Base-by-base conservation (phyloP, 305 asterid genomes). In the Salvia sclarea region DNA sequence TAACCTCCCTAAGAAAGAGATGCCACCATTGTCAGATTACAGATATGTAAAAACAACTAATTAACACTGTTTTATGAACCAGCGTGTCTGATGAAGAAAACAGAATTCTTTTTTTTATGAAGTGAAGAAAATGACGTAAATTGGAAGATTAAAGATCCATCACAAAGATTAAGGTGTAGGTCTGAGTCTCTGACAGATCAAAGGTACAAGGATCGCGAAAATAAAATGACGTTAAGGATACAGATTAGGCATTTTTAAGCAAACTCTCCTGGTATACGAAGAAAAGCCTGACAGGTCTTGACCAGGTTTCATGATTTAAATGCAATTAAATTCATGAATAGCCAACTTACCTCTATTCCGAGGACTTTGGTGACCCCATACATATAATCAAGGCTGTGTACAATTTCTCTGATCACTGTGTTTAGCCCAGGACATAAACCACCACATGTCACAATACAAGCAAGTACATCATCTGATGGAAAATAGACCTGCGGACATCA, bases 401-500 rank as follows among this genome's bases (percentile, higher is more conserved):
- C 92, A 61, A 95, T 86, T 80, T 95, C 99, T 77, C 99, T 80
- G 83, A 95, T 91, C 78, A 95, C 98, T 5, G 98, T 95, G 84
- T 95, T 95, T 10, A 91, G 85, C 13, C 99, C 99, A 59, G 99
- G 99, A 79, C 99, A 95, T 67, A 95, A 77, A 78, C 99, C 99
- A 64, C 99, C 99, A 76, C 98, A 95, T 47, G 99, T 91, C 75
- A 95, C 99, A 49, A 95, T 88, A 78, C 98, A 91, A 38, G 98
- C 99, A 72, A 60, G 78, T 61, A 91, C 97, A 30, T 91, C 99
- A 76, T 89, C 98, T 48, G 99, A 76, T 43, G 83, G 69, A 76
- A 89, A 91, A 75, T 81, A 95, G 45, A 95, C 98, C 99, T 95
- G 90, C 33, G 4, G 52, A 58, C 47, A 73, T 62, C 24, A 21